Evolutionary conservation across 1,284 basidiomycete species (phyloP).

Genomic region (Pseudozyma sp.): DNA sequence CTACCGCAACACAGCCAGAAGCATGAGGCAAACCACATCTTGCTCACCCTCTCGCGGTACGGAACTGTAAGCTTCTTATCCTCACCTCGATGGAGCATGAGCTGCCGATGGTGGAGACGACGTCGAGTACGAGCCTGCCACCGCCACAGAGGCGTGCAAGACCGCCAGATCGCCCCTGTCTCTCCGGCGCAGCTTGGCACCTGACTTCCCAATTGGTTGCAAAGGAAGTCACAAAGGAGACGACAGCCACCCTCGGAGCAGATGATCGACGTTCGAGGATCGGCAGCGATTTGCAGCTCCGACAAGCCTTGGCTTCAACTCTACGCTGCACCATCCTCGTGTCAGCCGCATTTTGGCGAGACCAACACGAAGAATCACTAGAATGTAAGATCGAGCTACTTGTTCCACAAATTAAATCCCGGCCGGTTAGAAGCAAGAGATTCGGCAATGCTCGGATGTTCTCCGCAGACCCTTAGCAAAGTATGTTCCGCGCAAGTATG

Average conservation of each 20-base stretch:
- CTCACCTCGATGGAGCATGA: no score
- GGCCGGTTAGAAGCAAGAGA: constrained; percentile 6
- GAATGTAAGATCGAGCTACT: constrained; percentile 15
- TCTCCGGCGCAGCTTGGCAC: background rate
- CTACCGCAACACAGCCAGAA: no score
- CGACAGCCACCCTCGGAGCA: background rate
- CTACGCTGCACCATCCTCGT: constrained; percentile 10
- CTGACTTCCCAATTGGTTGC: background rate
- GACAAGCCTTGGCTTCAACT: constrained; percentile 27
- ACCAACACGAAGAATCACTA: constrained; percentile 8
- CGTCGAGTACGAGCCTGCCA: no score
- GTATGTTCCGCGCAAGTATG: no score
- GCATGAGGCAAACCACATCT: no score
- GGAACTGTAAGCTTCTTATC: no score
- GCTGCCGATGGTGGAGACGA: no score
- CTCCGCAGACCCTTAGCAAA: no score
- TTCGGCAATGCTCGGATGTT: constrained; percentile 11
- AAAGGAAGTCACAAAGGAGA: background rate
- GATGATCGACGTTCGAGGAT: background rate
- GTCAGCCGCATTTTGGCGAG: background rate
- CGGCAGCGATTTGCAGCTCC: constrained; percentile 19
- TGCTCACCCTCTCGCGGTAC: no score
- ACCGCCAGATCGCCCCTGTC: background rate
- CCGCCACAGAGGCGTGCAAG: no score
- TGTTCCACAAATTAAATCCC: background rate